Base-by-base conservation (phyloP, 164 flowering plant species). In the Chloranthus sessilifolius region DNA sequence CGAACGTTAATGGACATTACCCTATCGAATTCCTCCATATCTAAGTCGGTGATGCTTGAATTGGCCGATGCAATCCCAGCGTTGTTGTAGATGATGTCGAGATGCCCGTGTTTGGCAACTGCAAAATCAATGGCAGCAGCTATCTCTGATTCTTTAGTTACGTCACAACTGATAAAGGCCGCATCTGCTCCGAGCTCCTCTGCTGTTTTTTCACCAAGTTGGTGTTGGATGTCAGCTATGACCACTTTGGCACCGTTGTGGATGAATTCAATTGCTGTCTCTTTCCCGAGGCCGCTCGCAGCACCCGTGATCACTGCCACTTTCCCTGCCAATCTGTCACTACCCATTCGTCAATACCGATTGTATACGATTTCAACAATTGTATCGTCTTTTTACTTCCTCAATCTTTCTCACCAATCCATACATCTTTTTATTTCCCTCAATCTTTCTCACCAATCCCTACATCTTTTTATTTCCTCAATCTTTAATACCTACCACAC, bases 251-350 rank as follows among this genome's bases (percentile, higher is more conserved):
- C 97, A 0, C 97, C 95, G 27, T 82, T 58, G 55, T 46, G 59
- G 45, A 78, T 56, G 69, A 84, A 90, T 46, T 73, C 77, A 0
- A 59, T 51, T 0, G 96, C 98, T 0, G 96, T 78, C 26, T 73
- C 89, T 56, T 59, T 80, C 7, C 98, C 98, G 5, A 90, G 78
- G 3, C 98, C 98, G 17, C 78, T 81, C 1, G 95, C 92, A 49
- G 78, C 96, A 41, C 98, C 98, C 1, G 95, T 90, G 61, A 90
- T 87, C 47, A 90, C 36, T 0, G 95, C 91, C 28, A 87, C 83
- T 67, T 87, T 87, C 44, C 78, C 89, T 53, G 82, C 79, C 41
- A 90, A 70, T 58, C 80, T 78, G 54, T 41, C 45, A n/a, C n/a
- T n/a, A n/a, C n/a, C n/a, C n/a, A n/a, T n/a, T n/a, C n/a, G n/a